Percentiles rank a stretch among this genome's conserved stretches.
Conservation (phyloP, 371 early-diverging fungal species). For the Apophysomyces sp. region DNA sequence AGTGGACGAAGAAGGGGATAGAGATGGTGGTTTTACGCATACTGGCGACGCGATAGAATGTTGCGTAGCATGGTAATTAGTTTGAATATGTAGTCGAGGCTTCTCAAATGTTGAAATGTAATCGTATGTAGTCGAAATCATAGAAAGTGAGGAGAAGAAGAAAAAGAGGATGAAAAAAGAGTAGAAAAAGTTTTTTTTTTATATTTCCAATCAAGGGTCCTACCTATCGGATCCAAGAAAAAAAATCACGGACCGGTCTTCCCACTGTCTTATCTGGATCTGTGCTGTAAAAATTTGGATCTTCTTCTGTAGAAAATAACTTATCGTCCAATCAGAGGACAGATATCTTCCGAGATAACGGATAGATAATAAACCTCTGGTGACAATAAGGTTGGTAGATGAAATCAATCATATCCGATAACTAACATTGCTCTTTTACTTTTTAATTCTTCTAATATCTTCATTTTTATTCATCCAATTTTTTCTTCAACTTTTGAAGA, state of each 20-base stretch:
- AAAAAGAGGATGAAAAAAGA: constrained; percentile 3
- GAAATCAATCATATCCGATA: background rate
- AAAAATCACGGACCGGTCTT: constrained; percentile 12
- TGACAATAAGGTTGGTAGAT: background rate
- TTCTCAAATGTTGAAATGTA: background rate
- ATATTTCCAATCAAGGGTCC: background rate
- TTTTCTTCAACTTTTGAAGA: background rate
- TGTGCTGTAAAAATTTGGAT: constrained; percentile 5
- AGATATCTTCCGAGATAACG: constrained; percentile 7
- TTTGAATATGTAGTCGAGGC: background rate
- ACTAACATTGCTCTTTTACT: background rate
- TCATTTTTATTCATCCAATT: background rate
- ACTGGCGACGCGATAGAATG: background rate
- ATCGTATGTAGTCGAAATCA: background rate
- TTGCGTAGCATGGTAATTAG: constrained; percentile 5
- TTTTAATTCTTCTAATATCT: too few species aligned
- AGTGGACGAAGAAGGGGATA: constrained; percentile 28
- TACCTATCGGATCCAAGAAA: background rate
- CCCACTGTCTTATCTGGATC: constrained; percentile 21
- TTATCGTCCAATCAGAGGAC: constrained; percentile 5
- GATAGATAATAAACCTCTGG: background rate
- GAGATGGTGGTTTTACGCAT: constrained; percentile 14
- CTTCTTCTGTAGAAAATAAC: constrained; percentile 9
- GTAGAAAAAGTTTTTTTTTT: constrained; percentile 1
- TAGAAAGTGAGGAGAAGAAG: background rate